Conservation (phyloP, 1,284 basidiomycete genomes). For the Heterobasidion parviporum region DNA sequence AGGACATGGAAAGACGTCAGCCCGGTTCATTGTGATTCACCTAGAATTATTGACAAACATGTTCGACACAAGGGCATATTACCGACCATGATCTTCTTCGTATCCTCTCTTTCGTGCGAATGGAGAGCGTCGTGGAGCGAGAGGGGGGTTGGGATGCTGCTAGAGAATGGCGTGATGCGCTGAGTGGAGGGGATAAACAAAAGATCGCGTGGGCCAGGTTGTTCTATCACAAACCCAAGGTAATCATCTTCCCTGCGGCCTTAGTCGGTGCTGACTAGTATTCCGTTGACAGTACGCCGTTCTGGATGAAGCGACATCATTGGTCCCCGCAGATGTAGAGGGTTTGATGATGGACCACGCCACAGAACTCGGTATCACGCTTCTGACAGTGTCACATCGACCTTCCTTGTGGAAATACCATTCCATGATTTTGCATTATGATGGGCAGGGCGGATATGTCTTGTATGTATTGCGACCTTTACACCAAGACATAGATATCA, state of each 20-base stretch:
- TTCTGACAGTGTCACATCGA: slow-evolving; percentile 87
- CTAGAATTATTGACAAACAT: background rate
- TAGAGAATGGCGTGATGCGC: slow-evolving; percentile 88
- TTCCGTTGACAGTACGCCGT: slow-evolving; percentile 72
- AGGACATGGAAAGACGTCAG: slow-evolving; percentile 67
- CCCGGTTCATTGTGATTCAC: slow-evolving; percentile 12
- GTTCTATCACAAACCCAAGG: slow-evolving; percentile 94
- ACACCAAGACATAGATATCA: background rate
- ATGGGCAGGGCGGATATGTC: slow-evolving; percentile 76
- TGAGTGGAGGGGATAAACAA: slow-evolving; percentile 85
- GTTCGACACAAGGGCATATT: slow-evolving; percentile 40
- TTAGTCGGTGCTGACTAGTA: background rate
- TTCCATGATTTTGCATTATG: slow-evolving; percentile 85
- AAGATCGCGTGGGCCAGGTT: slow-evolving; percentile 95
- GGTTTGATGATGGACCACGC: slow-evolving; percentile 95
- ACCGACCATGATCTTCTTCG: slow-evolving; percentile 72
- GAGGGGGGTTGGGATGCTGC: slow-evolving; percentile 92
- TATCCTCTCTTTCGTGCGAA: slow-evolving; percentile 77
- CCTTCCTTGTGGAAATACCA: slow-evolving; percentile 96
- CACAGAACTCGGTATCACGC: slow-evolving; percentile 78
- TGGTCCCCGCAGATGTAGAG: slow-evolving; percentile 91
- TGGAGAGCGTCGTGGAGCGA: slow-evolving; percentile 86
- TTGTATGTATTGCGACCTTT: slow-evolving; percentile 48
- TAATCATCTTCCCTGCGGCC: slow-evolving; percentile 18
- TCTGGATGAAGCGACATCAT: slow-evolving; percentile 91